Evolutionary conservation across 1,284 basidiomycete species (phyloP).

Genomic region (Chiua sp.): DNA sequence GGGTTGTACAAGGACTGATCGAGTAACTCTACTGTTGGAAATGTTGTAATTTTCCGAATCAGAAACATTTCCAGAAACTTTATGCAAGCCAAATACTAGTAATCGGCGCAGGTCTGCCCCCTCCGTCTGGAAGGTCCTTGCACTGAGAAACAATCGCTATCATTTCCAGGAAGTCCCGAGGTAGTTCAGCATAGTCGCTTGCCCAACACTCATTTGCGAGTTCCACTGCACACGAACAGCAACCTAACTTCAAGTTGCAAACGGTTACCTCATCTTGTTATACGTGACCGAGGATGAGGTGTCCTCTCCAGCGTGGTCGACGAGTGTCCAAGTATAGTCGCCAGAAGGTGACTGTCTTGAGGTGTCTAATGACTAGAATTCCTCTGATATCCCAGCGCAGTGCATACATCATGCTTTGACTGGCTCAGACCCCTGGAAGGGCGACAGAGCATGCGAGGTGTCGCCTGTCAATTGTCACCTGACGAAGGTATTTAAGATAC

Average conservation of each 20-base stretch:
- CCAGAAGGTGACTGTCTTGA: no score
- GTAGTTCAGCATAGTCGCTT: no score
- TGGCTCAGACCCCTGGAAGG: conserved; percentile 59
- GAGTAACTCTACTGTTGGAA: not conserved
- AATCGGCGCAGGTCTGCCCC: not conserved
- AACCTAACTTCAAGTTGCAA: conserved; percentile 40
- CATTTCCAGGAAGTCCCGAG: no score
- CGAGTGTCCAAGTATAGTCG: no score
- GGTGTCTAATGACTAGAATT: no score
- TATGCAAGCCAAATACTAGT: not conserved
- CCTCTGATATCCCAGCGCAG: conserved; percentile 11
- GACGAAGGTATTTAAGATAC: conserved; percentile 30
- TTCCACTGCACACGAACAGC: conserved; percentile 15
- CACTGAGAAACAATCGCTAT: no score
- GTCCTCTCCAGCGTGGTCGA: conserved; percentile 30
- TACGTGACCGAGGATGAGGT: conserved; percentile 42
- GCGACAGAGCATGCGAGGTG: conserved; percentile 63
- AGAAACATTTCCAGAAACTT: not conserved
- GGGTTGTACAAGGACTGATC: not conserved
- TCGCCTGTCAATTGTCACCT: conserved; percentile 56
- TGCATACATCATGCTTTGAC: conserved; percentile 61
- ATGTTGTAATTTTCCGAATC: not conserved
- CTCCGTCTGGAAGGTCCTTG: not conserved
- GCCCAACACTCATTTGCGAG: conserved; percentile 22
- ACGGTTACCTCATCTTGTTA: conserved; percentile 50